Evolutionary conservation across 1,284 basidiomycete genomes (phyloP).

Genomic region (Heterobasidion parviporum): DNA sequence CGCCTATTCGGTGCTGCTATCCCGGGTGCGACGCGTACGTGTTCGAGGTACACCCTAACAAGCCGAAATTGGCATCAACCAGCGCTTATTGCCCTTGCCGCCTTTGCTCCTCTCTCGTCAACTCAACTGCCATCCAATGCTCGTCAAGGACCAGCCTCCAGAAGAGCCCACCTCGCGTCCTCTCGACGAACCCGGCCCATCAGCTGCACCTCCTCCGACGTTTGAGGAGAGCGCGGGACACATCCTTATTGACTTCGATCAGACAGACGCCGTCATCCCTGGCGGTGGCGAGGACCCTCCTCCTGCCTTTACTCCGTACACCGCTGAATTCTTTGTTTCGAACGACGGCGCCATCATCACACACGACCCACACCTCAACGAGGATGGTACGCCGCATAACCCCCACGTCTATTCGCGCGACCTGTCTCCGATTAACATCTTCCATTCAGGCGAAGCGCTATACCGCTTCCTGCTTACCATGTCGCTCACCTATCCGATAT

Average conservation of each 20-base stretch:
- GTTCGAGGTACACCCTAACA: background rate
- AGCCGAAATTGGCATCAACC: background rate
- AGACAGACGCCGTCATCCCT: conserved; percentile 9
- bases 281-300: conserved; percentile 37
- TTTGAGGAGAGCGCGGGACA: conserved; percentile 23
- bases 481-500: conserved; percentile 36
- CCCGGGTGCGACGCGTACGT: background rate
- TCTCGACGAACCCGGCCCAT: conserved; percentile 3
- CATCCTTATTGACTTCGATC: conserved; percentile 18
- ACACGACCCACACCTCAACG: conserved; percentile 64
- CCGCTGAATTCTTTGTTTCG: conserved; percentile 48
- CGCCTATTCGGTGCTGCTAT: background rate
- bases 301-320: conserved; percentile 54
- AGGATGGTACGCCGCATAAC: conserved; percentile 47
- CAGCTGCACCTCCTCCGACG: conserved; percentile 21
- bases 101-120: too few species aligned
- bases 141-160: background rate
- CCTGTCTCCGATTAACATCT: conserved; percentile 53
- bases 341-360: conserved; percentile 49
- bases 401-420: background rate
- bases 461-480: conserved; percentile 65
- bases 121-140: too few species aligned
- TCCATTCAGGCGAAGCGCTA: conserved; percentile 54
- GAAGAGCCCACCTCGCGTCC: background rate
- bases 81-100: too few species aligned